Evolutionary conservation across 805 yeast species (phyloP).

Genomic region (Monosporozyma servazzii): DNA sequence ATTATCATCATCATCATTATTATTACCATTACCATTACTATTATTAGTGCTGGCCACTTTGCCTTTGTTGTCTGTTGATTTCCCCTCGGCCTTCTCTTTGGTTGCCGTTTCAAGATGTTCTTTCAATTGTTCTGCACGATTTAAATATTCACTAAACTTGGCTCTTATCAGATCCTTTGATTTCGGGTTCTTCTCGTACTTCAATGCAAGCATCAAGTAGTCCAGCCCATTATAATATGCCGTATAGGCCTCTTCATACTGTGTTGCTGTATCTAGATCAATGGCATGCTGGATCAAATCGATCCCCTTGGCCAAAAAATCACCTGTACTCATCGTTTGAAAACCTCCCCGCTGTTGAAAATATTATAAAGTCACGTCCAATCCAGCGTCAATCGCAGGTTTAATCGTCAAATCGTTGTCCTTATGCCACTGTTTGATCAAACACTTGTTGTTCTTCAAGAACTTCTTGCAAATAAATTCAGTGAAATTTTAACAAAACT

Average conservation of each 20-base stretch:
- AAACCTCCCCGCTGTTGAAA: not conserved
- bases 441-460: too few species aligned
- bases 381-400: too few species aligned
- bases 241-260: slow-evolving; percentile 90
- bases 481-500: not conserved
- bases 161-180: slow-evolving; percentile 82
- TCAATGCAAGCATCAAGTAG: slow-evolving; percentile 89
- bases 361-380: too few species aligned
- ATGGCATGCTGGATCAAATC: slow-evolving; percentile 91
- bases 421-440: too few species aligned
- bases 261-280: slow-evolving; percentile 82
- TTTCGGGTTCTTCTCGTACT: slow-evolving; percentile 84
- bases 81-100: slow-evolving; percentile 45
- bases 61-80: slow-evolving; percentile 23
- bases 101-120: slow-evolving; percentile 54
- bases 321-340: slow-evolving; percentile 40
- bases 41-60: slow-evolving; percentile 40
- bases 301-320: slow-evolving; percentile 88
- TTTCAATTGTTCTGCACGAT: slow-evolving; percentile 89
- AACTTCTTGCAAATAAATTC: not conserved
- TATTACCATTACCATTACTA: slow-evolving; percentile 32
- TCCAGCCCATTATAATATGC: slow-evolving; percentile 88
- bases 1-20: slow-evolving; percentile 52
- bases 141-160: slow-evolving; percentile 82
- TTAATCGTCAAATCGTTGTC: too few species aligned